A percentile compares a stretch with the other conserved stretches of the same genome.
phyloP scores from a whole-genome alignment of 2,329 filamentous ascomycete genomes.

The Stenocarpella maydis region DNA sequence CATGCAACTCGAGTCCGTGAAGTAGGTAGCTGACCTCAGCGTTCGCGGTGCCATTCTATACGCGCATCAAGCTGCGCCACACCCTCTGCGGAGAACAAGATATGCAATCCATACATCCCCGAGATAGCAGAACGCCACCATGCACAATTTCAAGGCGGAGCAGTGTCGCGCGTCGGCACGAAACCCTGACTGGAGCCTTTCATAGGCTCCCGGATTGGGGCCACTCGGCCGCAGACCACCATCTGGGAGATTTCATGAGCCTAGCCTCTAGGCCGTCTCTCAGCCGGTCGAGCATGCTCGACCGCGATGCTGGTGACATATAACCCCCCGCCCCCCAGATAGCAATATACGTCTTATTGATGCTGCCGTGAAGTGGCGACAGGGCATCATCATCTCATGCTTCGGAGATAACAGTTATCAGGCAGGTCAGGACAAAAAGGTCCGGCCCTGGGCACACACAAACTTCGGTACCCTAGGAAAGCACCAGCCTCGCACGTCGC shows the following conservation, averaged over 20 bases:
- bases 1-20: not conserved
- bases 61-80: conserved; percentile 7
- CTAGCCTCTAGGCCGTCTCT: not conserved
- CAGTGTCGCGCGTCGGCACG: not conserved
- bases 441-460: not conserved
- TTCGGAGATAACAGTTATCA: not conserved
- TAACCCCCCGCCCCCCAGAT: too few species aligned
- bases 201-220: not conserved
- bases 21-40: not conserved
- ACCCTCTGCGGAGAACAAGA: not conserved
- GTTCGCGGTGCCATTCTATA: not conserved
- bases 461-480: conserved; percentile 16
- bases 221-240: not conserved
- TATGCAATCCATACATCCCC: not conserved
- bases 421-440: not conserved
- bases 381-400: not conserved
- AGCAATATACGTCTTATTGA: not conserved
- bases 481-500: conserved; percentile 2
- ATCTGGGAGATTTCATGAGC: not conserved
- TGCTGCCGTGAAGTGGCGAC: not conserved
- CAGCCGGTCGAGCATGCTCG: not conserved
- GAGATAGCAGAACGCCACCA: conserved; percentile 4
- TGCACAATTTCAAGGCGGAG: not conserved
- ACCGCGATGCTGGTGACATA: not conserved
- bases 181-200: not conserved